Evolutionary conservation across 2,329 filamentous ascomycete genomes (phyloP).

Genomic region (Colletotrichum tofieldiae): DNA sequence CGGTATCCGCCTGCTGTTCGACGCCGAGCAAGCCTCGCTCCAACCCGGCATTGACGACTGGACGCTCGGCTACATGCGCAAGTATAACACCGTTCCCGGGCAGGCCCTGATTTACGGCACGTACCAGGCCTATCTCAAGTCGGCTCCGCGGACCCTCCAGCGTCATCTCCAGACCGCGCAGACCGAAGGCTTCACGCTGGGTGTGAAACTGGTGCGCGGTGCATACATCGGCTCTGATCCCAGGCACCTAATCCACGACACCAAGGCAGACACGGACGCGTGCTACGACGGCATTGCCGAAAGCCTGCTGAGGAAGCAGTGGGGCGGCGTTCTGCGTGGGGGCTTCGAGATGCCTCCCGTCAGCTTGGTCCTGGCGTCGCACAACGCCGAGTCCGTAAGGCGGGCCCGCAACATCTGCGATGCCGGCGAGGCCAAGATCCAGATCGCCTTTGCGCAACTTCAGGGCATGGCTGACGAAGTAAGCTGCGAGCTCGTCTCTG

Average conservation of each 20-base stretch:
- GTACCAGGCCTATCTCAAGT: conserved; percentile 84
- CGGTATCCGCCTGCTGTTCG: conserved; percentile 83
- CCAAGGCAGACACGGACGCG: conserved; percentile 78
- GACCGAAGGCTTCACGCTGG: conserved; percentile 75
- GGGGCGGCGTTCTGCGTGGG: conserved; percentile 58
- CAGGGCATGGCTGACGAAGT: conserved; percentile 92
- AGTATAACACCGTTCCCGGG: conserved; percentile 76
- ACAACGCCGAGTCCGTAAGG: conserved; percentile 83
- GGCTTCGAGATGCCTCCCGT: conserved; percentile 68
- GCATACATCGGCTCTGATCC: conserved; percentile 82
- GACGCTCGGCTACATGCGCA: conserved; percentile 82
- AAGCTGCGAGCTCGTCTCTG: conserved; percentile 72
- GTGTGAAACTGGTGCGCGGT: conserved; percentile 83
- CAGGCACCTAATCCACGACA: conserved; percentile 79
- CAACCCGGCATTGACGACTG: conserved; percentile 87
- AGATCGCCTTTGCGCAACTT: conserved; percentile 55
- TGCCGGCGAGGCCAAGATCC: conserved; percentile 57
- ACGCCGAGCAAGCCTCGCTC: conserved; percentile 86
- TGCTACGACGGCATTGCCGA: conserved; percentile 82
- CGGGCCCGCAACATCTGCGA: conserved; percentile 68
- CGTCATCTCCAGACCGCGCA: conserved; percentile 73
- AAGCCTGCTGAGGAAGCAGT: conserved; percentile 76
- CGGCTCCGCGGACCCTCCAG: conserved; percentile 69
- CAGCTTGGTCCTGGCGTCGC: conserved; percentile 82
- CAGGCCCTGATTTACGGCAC: conserved; percentile 84